These are phyloP conservation scores for Teunomyces panamensis DNA, from an alignment of 805 yeast species.

Conservation along the genomic window DNA sequence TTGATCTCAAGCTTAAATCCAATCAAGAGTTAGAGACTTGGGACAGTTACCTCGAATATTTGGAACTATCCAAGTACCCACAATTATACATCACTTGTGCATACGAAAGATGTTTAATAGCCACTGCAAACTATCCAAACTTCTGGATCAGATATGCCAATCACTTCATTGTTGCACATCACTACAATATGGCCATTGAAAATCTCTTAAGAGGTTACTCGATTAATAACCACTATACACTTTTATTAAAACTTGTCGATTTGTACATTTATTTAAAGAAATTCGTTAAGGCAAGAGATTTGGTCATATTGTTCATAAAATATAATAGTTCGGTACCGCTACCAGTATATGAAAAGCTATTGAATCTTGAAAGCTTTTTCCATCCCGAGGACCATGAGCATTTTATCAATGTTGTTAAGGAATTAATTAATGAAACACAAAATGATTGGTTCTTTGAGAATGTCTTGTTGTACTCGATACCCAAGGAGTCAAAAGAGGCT, in stretches of 20 bases:
- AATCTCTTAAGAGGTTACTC: constrained; percentile 36
- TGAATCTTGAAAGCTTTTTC: constrained; percentile 39
- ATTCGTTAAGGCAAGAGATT: constrained; percentile 33
- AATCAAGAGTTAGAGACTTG: constrained; percentile 55
- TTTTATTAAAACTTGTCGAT: constrained; percentile 44
- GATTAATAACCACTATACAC: constrained; percentile 20
- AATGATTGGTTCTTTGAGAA: constrained; percentile 37
- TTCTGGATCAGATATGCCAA: constrained; percentile 53
- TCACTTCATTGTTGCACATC: constrained; percentile 29
- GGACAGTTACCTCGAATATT: constrained; percentile 53
- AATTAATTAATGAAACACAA: constrained; percentile 27
- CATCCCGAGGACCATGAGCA: constrained; percentile 22
- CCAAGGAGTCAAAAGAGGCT: constrained; percentile 12
- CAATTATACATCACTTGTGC: constrained; percentile 23
- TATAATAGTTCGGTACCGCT: constrained; percentile 24
- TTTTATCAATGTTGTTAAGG: constrained; percentile 24
- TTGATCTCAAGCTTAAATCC: constrained; percentile 28
- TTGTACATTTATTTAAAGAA: constrained; percentile 39
- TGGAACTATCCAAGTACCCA: constrained; percentile 40
- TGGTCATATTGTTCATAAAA: constrained; percentile 26
- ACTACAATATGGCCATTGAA: constrained; percentile 35
- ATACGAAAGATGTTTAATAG: constrained; percentile 49
- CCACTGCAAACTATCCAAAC: constrained; percentile 42
- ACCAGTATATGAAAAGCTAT: constrained; percentile 39
- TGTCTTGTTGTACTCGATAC: constrained; percentile 23